These are phyloP conservation scores for Dioscorea alata DNA, from an alignment of 106 monocot genomes.

Conservation along the genomic window DNA sequence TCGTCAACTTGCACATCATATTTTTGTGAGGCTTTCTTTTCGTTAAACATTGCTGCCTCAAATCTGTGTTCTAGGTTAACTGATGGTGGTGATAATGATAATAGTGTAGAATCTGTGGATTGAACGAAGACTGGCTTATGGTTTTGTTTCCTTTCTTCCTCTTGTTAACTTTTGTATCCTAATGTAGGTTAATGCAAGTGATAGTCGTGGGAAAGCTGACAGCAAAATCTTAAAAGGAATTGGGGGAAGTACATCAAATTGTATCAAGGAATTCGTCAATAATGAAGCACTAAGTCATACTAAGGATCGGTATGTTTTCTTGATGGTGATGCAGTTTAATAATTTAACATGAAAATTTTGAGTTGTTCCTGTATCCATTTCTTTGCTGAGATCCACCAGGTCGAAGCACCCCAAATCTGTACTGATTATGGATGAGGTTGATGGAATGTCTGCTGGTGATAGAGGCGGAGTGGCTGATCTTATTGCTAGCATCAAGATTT, in stretches of 20 bases:
- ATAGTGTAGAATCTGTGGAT: too few relatives aligned
- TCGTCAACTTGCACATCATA: too few relatives aligned
- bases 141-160: neutral
- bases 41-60: too few relatives aligned
- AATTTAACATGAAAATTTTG: neutral
- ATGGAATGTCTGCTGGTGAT: slow-evolving; percentile 99
- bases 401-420: slow-evolving; percentile 76
- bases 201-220: slow-evolving; percentile 96
- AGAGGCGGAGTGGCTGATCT: slow-evolving; percentile 98
- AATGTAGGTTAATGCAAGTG: slow-evolving; percentile 97
- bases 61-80: too few relatives aligned
- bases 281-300: slow-evolving; percentile 57
- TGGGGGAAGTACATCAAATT: slow-evolving; percentile 83
- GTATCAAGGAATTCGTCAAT: slow-evolving; percentile 88
- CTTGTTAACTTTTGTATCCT: neutral
- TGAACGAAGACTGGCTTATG: too few relatives aligned
- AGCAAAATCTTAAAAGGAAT: slow-evolving; percentile 82
- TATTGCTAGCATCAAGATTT: slow-evolving; percentile 93
- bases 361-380: neutral
- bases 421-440: slow-evolving; percentile 98
- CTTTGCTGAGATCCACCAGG: slow-evolving; percentile 23
- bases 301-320: slow-evolving; percentile 53
- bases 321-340: neutral
- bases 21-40: neutral
- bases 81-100: too few relatives aligned